phyloP scores from a whole-genome alignment of 1,284 basidiomycete species.

The Apiotrichum siamense region DNA sequence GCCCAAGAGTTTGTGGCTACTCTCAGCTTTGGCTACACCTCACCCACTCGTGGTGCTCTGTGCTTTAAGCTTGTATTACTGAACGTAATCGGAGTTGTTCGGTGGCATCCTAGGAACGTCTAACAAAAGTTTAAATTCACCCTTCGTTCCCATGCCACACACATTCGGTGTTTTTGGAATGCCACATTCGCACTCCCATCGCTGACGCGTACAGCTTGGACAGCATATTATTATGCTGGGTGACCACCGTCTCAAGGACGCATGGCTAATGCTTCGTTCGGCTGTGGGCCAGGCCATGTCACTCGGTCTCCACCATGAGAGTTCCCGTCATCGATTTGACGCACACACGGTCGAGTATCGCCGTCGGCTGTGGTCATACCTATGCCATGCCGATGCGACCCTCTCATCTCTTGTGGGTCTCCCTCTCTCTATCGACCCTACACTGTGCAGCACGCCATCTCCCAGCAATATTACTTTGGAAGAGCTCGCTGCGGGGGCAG shows the following conservation, averaged over 20 bases:
- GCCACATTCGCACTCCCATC: too few relatives aligned
- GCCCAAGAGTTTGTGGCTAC: too few relatives aligned
- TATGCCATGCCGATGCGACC: constrained; percentile 79
- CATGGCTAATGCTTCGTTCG: constrained; percentile 86
- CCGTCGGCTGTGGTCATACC: constrained; percentile 84
- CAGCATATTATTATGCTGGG: constrained; percentile 72
- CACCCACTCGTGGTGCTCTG: too few relatives aligned
- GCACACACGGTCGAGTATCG: constrained; percentile 76
- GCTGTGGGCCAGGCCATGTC: constrained; percentile 86
- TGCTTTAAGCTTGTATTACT: too few relatives aligned
- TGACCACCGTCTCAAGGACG: constrained; percentile 55
- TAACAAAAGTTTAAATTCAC: too few relatives aligned
- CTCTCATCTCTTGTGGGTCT: constrained; percentile 85
- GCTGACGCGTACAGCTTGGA: constrained; percentile 58
- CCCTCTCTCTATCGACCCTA: constrained; percentile 56
- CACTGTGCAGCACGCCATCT: constrained; percentile 37
- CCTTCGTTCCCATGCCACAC: too few relatives aligned
- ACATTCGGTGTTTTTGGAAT: too few relatives aligned
- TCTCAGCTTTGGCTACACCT: too few relatives aligned
- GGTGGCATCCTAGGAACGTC: too few relatives aligned
- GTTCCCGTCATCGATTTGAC: constrained; percentile 58
- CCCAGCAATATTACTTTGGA: constrained; percentile 77
- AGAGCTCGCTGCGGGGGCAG: constrained; percentile 38
- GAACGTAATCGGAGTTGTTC: too few relatives aligned
- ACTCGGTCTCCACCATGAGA: constrained; percentile 83